Evolutionary conservation across 139 green algal genomes (phyloP).

Genomic region (Chlorella sp.): DNA sequence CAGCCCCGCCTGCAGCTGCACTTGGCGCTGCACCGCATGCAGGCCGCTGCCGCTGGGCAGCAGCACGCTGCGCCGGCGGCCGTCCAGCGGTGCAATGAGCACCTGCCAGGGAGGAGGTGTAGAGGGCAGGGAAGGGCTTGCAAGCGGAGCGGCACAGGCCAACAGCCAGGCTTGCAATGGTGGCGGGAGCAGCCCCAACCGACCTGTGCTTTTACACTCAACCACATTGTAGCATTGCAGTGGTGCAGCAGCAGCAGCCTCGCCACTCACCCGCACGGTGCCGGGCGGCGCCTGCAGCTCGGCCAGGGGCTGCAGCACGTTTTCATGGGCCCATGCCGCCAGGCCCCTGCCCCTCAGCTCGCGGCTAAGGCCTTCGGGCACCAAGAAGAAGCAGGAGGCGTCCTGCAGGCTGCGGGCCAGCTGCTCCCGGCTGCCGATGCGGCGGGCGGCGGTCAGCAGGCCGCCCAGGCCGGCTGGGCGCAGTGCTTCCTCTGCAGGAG

Average conservation of each 20-base stretch:
- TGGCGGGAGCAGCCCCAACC: no score
- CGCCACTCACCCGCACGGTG: constrained; percentile 3
- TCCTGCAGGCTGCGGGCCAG: constrained; percentile 7
- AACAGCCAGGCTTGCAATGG: no score
- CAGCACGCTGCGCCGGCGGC: neutral
- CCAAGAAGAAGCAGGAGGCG: constrained; percentile 12
- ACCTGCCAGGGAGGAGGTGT: no score
- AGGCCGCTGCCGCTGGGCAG: neutral
- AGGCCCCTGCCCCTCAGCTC: constrained; percentile 22
- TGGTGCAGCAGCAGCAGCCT: no score
- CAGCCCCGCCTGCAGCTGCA: neutral
- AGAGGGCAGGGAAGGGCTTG: no score
- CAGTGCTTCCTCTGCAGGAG: constrained; percentile 7
- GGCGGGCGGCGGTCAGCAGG: neutral
- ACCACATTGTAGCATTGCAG: no score
- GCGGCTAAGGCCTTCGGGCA: constrained; percentile 13
- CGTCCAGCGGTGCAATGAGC: neutral
- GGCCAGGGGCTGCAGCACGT: constrained; percentile 14
- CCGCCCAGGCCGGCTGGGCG: neutral
- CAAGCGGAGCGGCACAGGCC: no score
- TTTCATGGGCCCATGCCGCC: neutral
- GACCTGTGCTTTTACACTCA: no score
- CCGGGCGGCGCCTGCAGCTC: neutral
- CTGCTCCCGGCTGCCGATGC: constrained; percentile 1
- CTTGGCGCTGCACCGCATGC: neutral